Evolutionary conservation across 345 rosid species (phyloP).

Genomic region (Ceriops tagal): DNA sequence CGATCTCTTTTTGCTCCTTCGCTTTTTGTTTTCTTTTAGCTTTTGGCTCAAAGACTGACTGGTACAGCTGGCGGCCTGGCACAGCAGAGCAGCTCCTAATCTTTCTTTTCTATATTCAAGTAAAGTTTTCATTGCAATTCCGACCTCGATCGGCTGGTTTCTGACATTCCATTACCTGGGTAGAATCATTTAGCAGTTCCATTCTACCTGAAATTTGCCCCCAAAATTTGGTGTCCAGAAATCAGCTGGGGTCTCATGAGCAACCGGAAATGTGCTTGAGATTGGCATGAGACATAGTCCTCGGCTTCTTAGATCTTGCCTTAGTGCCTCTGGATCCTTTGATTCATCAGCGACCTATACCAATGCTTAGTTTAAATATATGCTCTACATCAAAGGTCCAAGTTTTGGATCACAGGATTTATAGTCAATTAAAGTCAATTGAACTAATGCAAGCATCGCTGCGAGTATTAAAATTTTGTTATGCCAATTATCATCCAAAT

Average conservation of each 20-base stretch:
- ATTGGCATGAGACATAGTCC: constrained; percentile 31
- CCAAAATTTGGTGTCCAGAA: constrained; percentile 36
- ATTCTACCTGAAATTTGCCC: constrained; percentile 27
- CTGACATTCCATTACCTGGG: background rate
- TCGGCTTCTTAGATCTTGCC: constrained; percentile 27
- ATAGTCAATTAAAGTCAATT: too few species aligned
- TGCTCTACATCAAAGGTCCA: background rate
- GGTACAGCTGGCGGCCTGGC: constrained; percentile 45
- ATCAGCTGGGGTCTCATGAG: constrained; percentile 26
- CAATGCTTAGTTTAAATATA: background rate
- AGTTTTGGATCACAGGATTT: background rate
- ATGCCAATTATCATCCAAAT: too few species aligned
- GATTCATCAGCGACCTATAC: constrained; percentile 5
- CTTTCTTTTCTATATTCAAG: constrained; percentile 20
- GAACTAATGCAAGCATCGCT: too few species aligned
- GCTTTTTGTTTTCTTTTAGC: constrained; percentile 32
- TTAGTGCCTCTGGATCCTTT: constrained; percentile 7
- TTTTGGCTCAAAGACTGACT: constrained; percentile 26
- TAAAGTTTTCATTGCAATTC: constrained; percentile 3
- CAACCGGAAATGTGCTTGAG: constrained; percentile 32
- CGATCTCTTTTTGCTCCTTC: constrained; percentile 13
- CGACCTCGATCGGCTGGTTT: constrained; percentile 1
- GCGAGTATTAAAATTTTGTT: too few species aligned
- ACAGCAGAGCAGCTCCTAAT: constrained; percentile 33
- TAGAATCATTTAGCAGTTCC: too few species aligned